Base-by-base conservation (phyloP, 805 yeast species). In the Candida nanaspora region DNA sequence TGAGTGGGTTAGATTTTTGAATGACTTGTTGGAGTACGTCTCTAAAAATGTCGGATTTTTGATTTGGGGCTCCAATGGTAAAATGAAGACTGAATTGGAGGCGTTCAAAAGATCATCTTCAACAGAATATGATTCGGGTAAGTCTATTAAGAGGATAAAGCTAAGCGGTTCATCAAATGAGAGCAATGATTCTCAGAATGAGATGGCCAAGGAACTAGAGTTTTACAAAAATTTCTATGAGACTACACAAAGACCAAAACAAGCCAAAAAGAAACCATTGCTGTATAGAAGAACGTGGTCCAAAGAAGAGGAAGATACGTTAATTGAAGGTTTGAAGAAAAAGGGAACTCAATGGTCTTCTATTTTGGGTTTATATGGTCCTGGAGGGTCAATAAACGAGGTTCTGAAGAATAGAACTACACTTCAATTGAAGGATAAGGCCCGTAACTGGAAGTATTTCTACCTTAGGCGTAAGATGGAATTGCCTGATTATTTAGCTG, bases 291-390 rank as follows among this genome's bases (percentile, higher is more conserved):
- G 93, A 39, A 75, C 83, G 3, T 93, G 98, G 98, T 78, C 94
- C 0, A 68, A 77, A 43, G 89, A 81, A 29, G 98, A 93, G 59
- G 98, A 93, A 55, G 78, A 74, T 27, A 93, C 96, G 0, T 68
- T 93, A 20, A 65, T 83, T 23, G 80, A 78, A 40, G 98, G 96
- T 0, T 67, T 93, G 43, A 83, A 84, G 47, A 67, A 78, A 19
- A 78, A 82, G 48, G 98, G 98, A 1, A 95, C 98, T 0, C 86
- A 83, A 49, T 93, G 98, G 98, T 72, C 95, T 2, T 84, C 84
- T 41, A 93, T 93, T 39, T 62, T 91, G 36, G 96, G 86, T 52
- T 63, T 84, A n/a, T 85, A 83, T 57, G 98, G 98, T 2, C 85
- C 95, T 4, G 98, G 98, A 8, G 98, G 98, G 4, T 73, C 81